phyloP scores from a whole-genome alignment of 1,284 basidiomycete species.

The Marasmius oreades region DNA sequence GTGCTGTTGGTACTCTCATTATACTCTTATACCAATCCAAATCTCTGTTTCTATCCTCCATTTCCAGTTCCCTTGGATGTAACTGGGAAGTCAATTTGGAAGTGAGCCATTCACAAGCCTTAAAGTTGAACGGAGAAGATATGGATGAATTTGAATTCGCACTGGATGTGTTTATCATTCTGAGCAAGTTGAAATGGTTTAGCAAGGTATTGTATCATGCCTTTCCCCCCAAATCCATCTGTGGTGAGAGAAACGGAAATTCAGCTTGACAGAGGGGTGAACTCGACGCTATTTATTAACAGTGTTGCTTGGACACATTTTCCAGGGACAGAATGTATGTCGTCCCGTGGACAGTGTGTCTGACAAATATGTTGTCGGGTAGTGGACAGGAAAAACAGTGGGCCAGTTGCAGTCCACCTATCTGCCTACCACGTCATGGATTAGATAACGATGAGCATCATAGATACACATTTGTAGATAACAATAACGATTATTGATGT shows the following conservation, averaged over 20 bases:
- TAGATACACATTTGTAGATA: no score
- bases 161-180: constrained; percentile 83
- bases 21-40: background rate
- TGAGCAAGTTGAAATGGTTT: constrained; percentile 84
- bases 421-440: no score
- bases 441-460: no score
- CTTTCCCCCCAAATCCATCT: background rate
- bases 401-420: no score
- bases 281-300: constrained; percentile 66
- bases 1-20: constrained; percentile 11
- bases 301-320: no score
- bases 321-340: no score
- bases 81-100: constrained; percentile 83
- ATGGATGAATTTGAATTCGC: constrained; percentile 43
- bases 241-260: background rate
- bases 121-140: constrained; percentile 40
- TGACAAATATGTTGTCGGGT: no score
- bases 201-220: constrained; percentile 59
- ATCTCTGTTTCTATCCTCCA: constrained; percentile 85
- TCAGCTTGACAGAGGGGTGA: constrained; percentile 48
- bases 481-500: no score
- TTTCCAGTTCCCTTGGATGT: constrained; percentile 82
- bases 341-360: no score
- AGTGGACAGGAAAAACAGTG: no score
- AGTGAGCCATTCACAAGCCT: constrained; percentile 65